Conservation (phyloP, 1,284 basidiomycete species). For the Hortiboletus rubellus region DNA sequence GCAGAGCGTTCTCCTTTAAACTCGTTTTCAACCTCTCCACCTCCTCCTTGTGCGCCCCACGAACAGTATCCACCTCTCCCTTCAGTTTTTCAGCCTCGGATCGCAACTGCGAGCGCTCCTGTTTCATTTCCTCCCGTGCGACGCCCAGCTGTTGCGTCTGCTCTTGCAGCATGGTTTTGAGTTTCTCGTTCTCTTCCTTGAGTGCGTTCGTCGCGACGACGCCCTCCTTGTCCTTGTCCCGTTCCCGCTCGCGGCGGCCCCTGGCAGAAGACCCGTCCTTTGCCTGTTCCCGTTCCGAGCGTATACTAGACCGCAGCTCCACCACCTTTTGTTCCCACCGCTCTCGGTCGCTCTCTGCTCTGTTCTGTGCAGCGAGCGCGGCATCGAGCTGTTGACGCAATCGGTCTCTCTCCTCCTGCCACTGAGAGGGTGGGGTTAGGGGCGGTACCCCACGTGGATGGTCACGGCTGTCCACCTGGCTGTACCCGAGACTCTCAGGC, state of each 20-base stretch:
- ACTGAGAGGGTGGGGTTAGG: background rate
- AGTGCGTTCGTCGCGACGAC: conserved; percentile 12
- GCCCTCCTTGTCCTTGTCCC: conserved; percentile 19
- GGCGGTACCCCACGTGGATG: background rate
- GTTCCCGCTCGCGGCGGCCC: conserved; percentile 26
- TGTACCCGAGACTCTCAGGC: conserved; percentile 22
- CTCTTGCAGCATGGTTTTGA: conserved; percentile 20
- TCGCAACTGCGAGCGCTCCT: conserved; percentile 4
- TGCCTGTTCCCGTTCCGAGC: conserved; percentile 16
- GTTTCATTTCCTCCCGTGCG: conserved; percentile 9
- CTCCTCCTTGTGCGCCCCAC: conserved; percentile 16
- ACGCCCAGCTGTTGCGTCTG: conserved; percentile 16
- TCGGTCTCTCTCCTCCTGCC: conserved; percentile 15
- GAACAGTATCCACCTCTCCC: conserved; percentile 13
- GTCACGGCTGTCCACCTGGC: conserved; percentile 13
- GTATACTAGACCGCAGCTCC: conserved; percentile 12
- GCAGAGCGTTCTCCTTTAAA: conserved; percentile 24
- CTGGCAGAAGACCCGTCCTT: conserved; percentile 15
- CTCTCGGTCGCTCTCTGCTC: conserved; percentile 21
- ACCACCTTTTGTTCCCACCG: conserved; percentile 24
- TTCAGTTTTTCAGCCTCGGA: conserved; percentile 11
- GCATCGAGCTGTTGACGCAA: conserved; percentile 13
- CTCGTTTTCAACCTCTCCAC: conserved; percentile 10
- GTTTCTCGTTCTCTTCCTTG: conserved; percentile 28
- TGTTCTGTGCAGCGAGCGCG: conserved; percentile 12